These are phyloP conservation scores for Penicillium thymicola DNA, from an alignment of 2,329 filamentous ascomycete species.

Conservation along the genomic window DNA sequence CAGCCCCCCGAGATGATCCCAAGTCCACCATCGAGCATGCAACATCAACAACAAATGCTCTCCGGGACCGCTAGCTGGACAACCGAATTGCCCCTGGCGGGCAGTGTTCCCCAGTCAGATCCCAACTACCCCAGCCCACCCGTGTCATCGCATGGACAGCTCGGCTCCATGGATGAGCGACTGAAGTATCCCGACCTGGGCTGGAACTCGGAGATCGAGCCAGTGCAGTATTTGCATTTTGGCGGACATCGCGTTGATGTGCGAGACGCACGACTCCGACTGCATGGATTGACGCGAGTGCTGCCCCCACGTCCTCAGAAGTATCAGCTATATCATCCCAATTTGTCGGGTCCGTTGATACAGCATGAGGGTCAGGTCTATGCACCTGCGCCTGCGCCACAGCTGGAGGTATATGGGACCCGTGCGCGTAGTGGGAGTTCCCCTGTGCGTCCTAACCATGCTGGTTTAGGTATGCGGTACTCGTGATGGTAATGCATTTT, in stretches of 20 bases:
- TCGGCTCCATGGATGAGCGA: slow-evolving; percentile 23
- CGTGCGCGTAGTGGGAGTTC: slow-evolving; percentile 35
- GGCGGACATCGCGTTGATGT: slow-evolving; percentile 33
- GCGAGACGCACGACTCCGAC: slow-evolving; percentile 26
- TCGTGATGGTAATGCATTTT: neutral
- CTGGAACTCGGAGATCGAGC: slow-evolving; percentile 17
- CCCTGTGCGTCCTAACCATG: slow-evolving; percentile 26
- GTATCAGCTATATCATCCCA: slow-evolving; percentile 29
- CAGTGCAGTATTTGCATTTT: slow-evolving; percentile 21
- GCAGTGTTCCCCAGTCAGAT: slow-evolving; percentile 20
- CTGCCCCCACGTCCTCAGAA: slow-evolving; percentile 17
- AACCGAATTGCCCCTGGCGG: slow-evolving; percentile 7
- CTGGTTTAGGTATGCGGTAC: slow-evolving; percentile 22
- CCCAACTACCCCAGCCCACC: slow-evolving; percentile 14
- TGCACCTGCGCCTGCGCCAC: neutral
- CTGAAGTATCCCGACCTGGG: slow-evolving; percentile 9
- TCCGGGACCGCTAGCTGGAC: slow-evolving; percentile 24
- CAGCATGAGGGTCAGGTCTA: slow-evolving; percentile 20
- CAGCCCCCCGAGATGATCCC: slow-evolving; percentile 9
- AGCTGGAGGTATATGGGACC: slow-evolving; percentile 14
- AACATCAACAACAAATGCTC: slow-evolving; percentile 18
- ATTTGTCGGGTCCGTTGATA: slow-evolving; percentile 29
- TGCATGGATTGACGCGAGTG: slow-evolving; percentile 19
- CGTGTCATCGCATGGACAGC: slow-evolving; percentile 6
- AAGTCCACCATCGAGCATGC: slow-evolving; percentile 10